Conservation (phyloP, 163 green algal genomes). For the Scenedesmus sp. region DNA sequence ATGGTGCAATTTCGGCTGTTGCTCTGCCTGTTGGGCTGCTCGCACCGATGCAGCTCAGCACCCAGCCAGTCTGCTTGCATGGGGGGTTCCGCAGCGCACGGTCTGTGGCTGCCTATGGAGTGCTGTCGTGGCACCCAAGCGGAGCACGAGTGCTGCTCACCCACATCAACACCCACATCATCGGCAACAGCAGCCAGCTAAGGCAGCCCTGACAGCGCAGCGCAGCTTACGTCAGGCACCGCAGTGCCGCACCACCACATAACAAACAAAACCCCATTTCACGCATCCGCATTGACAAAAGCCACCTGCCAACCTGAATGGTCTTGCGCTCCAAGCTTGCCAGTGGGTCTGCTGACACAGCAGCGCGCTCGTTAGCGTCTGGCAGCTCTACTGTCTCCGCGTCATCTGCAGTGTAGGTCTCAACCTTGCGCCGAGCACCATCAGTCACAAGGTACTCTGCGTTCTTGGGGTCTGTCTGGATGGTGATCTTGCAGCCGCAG, state of each 20-base stretch:
- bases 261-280: neutral
- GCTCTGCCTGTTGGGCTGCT: neutral
- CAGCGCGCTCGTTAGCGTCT: constrained; percentile 49
- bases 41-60: too few species aligned
- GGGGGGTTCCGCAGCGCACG: too few species aligned
- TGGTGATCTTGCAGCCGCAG: constrained; percentile 87
- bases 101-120: too few species aligned
- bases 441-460: constrained; percentile 90
- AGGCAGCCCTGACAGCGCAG: neutral
- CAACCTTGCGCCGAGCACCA: constrained; percentile 81
- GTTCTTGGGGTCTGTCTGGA: constrained; percentile 96
- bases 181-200: too few species aligned
- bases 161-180: neutral
- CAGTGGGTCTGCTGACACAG: constrained; percentile 41
- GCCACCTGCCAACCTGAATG: neutral
- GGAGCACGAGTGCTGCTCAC: neutral
- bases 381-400: constrained; percentile 54
- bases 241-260: neutral
- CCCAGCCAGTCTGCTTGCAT: too few species aligned
- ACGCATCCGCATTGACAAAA: too few species aligned
- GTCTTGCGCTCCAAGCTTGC: constrained; percentile 52
- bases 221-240: too few species aligned
- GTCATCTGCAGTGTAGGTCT: constrained; percentile 55
- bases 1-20: too few species aligned
- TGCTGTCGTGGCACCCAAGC: neutral